Evolutionary conservation across 192 early-diverging fungal genomes (phyloP), one percentile per base, ranked within the genome.

Genomic region (Podila epicladia): DNA sequence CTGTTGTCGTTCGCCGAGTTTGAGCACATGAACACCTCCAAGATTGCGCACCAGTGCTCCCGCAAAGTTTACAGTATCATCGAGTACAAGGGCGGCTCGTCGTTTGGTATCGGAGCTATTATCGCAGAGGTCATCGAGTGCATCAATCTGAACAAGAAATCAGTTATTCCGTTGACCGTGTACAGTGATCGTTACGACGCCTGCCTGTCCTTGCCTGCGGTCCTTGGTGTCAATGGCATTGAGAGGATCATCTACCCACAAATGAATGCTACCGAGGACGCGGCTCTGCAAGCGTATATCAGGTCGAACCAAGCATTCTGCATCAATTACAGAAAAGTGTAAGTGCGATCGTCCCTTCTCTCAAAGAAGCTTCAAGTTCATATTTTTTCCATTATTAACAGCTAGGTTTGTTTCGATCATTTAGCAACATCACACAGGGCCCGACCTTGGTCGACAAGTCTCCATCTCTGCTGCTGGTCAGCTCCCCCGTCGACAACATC

Each of bases 21-120:
- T 65, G 31, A 91, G 65, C 71, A 55, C 12, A 57, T 92, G 48
- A 85, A 93, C 61, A 74, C 84, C 32, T 87, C 89, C 22, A 35
- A 72, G 35, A 71, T 95, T 32, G 86, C 85, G 29, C 66, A 88
- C 9, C 75, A 85, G 31, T 89, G 93, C 22, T 71, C 83, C 48
- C 83, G 80, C 62, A 94, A 92, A 75, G 92, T 94, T 0, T 93
- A 93, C 67, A 90, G 90, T 50, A 95, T 95, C 66, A 94, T 94
- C 59, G 89, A 92, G 19, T 82, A 90, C 57, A 95, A 95, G 82
- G 92, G 92, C 17, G 89, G 92, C 9, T 93, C 94, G 0, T 93
- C 91, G 85, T 94, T 85, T 80, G 93, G 94, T 19, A 94, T 96
- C 69, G 94, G 90, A 28, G 93, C 91, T 28, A 92, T 93, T 62